Percentiles rank a stretch among this genome's conserved stretches.
These are phyloP conservation scores for Eurotiales sp. DNA, from an alignment of 2,329 filamentous ascomycete species.

Conservation along the genomic window DNA sequence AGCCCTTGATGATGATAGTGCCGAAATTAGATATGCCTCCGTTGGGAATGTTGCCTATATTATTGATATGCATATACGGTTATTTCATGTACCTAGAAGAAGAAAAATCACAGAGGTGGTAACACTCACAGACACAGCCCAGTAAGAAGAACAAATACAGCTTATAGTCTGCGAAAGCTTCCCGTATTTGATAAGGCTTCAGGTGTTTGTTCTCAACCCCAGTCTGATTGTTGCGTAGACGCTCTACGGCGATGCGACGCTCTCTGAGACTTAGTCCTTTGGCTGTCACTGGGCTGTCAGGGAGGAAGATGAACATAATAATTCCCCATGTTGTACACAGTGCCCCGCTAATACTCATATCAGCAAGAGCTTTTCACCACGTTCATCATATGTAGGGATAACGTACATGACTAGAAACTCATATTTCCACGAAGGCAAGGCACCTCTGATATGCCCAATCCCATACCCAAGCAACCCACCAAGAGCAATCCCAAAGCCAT, in stretches of 20 bases:
- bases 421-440: constrained; percentile 61
- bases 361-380: no score
- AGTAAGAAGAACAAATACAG: constrained; percentile 56
- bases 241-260: constrained; percentile 53
- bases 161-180: constrained; percentile 57
- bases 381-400: neutral
- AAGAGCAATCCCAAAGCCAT: constrained; percentile 57
- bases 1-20: constrained; percentile 56
- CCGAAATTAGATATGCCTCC: constrained; percentile 59
- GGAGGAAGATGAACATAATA: constrained; percentile 54
- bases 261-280: constrained; percentile 50
- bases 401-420: constrained; percentile 62
- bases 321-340: constrained; percentile 60
- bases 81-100: neutral
- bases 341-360: constrained; percentile 32
- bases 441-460: constrained; percentile 57
- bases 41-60: constrained; percentile 48
- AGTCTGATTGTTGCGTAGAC: constrained; percentile 56
- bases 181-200: constrained; percentile 53
- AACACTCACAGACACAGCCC: constrained; percentile 40
- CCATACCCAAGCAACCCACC: constrained; percentile 57
- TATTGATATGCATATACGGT: neutral
- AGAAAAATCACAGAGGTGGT: neutral
- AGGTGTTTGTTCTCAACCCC: constrained; percentile 56
- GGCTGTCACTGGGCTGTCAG: constrained; percentile 55